Evolutionary conservation across 768 basidiomycete genomes (phyloP), one percentile per base, ranked within the genome.

Genomic region (Agaricus subrufescens): DNA sequence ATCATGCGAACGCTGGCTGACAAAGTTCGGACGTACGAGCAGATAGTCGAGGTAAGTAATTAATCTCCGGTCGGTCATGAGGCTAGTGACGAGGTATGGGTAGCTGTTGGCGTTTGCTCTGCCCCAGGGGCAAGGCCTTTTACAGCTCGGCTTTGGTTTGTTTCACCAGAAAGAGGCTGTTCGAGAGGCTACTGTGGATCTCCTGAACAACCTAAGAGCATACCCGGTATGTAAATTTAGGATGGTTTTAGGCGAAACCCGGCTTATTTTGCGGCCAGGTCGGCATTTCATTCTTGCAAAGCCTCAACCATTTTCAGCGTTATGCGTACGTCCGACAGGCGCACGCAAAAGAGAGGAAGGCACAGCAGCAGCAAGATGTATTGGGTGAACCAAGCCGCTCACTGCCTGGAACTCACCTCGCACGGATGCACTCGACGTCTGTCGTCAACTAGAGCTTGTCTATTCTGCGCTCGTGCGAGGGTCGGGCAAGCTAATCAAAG

Each of bases 271-370:
- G 48, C 48, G 55, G 50, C 58, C 63, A 94, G 93, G 82, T 93
- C 54, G 93, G 94, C 0, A 79, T 85, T 19, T 75, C 88, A 52
- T 91, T 86, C 65, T 70, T 95, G 37, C 84, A 89, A 65, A 74
- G 82, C 9, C 77, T 96, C 26, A 96, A 94, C 66, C 87, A 91
- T 62, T 96, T 95, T 67, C 91, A 94, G 65, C 84, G 90, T 3
- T 89, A 91, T 57, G 89, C 94, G 0, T 95, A 92, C 64, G 84
- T 91, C 26, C 82, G 93, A 44, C 87, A 91, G 67, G 91, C 90
- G 0, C 81, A 89, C 65, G 82, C 82, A 12, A 77, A 80, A 37
- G 87, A 91, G 58, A 71, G 67, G 57, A 71, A 69, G 40, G 50
- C 58, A 48, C 67, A 71, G 26, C 69, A 72, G 38, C 66, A 69